Evolutionary conservation across 805 yeast species (phyloP), one percentile per base, ranked within the genome.

Genomic region (Candida nemodendra): DNA sequence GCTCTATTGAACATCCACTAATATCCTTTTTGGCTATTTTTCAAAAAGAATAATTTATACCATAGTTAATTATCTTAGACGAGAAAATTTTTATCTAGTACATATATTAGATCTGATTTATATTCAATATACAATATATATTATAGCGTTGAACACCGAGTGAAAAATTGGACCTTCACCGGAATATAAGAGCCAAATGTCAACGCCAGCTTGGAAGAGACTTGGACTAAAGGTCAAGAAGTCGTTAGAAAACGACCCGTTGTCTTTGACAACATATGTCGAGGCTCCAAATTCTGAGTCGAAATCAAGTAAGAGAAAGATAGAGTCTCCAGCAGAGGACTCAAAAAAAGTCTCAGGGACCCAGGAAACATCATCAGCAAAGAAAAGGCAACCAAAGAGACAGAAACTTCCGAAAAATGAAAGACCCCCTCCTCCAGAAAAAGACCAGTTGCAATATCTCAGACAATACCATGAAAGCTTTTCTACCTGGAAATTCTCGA

Each of bases 151-250:
- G n/a, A n/a, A n/a, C n/a, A n/a, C n/a, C n/a, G n/a, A n/a, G n/a
- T n/a, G n/a, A n/a, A n/a, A n/a, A n/a, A n/a, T n/a, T n/a, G n/a
- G n/a, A n/a, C n/a, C n/a, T n/a, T n/a, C n/a, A n/a, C n/a, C n/a
- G n/a, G n/a, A n/a, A n/a, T n/a, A n/a, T n/a, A n/a, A n/a, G n/a
- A n/a, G n/a, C 24, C 7, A 12, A n/a, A 40, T 41, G 44, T 44
- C 47, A n/a, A 54, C 76, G n/a, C 95, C 95, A 26, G 95, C 95
- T 1, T 85, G 95, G 95, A 85, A 85, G 58, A 71, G 79, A 51
- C 68, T 81, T 6, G 95, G 95, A 19, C 71, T 86, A 28, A 68
- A 78, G 51, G 79, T 82, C 38, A 72, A 78, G 47, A 66, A 71
- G 30, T 66, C 67, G 5, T 46, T 67, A 3, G 65, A 62, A 3